Evolutionary conservation across 495 filamentous ascomycete genomes (phyloP).

Genomic region (Achaetomiella virescens): DNA sequence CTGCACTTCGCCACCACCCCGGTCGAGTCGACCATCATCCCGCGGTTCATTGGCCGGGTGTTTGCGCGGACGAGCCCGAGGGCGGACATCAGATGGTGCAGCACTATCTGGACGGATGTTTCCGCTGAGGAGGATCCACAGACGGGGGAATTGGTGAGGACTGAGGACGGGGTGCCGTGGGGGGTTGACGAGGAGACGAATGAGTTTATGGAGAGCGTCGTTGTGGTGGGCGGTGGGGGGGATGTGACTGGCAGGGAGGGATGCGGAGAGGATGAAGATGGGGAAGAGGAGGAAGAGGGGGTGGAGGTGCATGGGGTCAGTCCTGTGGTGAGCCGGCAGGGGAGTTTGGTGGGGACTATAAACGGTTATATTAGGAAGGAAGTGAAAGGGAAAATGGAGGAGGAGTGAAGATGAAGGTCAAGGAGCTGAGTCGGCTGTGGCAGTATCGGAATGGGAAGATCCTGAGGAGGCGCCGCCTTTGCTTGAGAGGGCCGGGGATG

Average conservation of each 20-base stretch:
- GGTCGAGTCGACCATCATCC: constrained; percentile 30
- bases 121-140: constrained; percentile 35
- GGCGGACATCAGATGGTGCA: constrained; percentile 71
- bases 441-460: constrained; percentile 61
- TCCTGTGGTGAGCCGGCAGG: constrained; percentile 14
- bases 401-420: constrained; percentile 46
- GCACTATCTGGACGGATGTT: constrained; percentile 87
- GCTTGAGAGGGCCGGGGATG: constrained; percentile 14
- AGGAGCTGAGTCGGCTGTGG: constrained; percentile 69
- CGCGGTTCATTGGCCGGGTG: constrained; percentile 68
- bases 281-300: constrained; percentile 13
- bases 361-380: background rate
- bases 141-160: constrained; percentile 22
- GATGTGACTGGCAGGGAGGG: constrained; percentile 38
- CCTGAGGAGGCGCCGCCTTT: constrained; percentile 37
- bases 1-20: constrained; percentile 55
- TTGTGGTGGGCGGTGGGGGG: constrained; percentile 36
- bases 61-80: constrained; percentile 56
- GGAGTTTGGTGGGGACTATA: background rate
- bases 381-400: constrained; percentile 1
- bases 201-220: constrained; percentile 53
- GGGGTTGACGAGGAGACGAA: constrained; percentile 32
- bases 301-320: constrained; percentile 31
- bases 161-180: constrained; percentile 22
- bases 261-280: constrained; percentile 15